Evolutionary conservation across 179 eudicot genomes (phyloP).

Genomic region (Spinacia oleracea): DNA sequence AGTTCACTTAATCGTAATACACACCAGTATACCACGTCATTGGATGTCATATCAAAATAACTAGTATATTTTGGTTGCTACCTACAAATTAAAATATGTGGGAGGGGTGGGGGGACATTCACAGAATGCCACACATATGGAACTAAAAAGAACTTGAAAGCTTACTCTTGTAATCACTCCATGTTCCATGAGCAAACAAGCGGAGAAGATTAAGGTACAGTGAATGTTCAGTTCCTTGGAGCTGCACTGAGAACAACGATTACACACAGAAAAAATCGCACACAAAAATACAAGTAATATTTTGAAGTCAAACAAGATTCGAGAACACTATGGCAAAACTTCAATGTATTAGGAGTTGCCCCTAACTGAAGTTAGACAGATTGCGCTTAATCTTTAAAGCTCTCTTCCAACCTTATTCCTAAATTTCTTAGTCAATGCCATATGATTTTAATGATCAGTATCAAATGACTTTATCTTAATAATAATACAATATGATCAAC

Average conservation of each 20-base stretch:
- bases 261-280: neutral
- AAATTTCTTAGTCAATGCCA: neutral
- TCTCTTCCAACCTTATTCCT: neutral
- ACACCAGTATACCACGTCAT: neutral
- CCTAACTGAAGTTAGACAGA: neutral
- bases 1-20: neutral
- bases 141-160: neutral
- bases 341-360: neutral
- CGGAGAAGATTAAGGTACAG: constrained; percentile 78
- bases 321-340: neutral
- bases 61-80: neutral
- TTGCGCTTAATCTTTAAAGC: neutral
- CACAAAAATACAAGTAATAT: neutral
- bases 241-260: constrained; percentile 51
- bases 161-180: constrained; percentile 98
- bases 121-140: neutral
- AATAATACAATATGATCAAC: neutral
- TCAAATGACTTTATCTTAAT: neutral
- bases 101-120: neutral
- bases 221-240: constrained; percentile 77
- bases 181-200: constrained; percentile 92
- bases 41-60: neutral
- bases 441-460: neutral
- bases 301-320: neutral
- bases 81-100: neutral